These are phyloP conservation scores for Talaromyces sp. DNA, from an alignment of 2,329 filamentous ascomycete species.

Conservation along the genomic window DNA sequence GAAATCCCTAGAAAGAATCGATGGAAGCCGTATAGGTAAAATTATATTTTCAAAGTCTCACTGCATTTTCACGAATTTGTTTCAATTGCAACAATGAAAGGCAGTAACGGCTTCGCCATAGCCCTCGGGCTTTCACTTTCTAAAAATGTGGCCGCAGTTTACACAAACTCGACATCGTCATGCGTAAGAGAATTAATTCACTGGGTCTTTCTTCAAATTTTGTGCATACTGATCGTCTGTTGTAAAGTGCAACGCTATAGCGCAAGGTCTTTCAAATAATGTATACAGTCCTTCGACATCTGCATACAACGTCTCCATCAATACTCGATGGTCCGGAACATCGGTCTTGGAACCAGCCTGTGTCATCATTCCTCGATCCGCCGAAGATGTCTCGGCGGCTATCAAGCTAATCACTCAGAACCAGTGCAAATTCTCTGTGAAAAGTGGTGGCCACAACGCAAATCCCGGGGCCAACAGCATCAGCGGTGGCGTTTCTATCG, in stretches of 20 bases:
- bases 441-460: slow-evolving; percentile 41
- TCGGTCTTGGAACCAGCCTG: slow-evolving; percentile 5
- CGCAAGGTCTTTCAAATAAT: neutral
- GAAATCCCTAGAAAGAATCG: neutral
- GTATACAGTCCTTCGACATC: neutral
- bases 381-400: slow-evolving; percentile 7
- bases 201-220: neutral
- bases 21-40: neutral
- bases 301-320: neutral
- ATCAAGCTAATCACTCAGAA: neutral
- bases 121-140: neutral
- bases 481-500: slow-evolving; percentile 40
- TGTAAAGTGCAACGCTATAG: neutral
- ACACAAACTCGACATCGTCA: neutral
- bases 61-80: neutral
- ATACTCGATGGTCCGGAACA: neutral
- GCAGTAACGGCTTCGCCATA: neutral
- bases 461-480: slow-evolving; percentile 39
- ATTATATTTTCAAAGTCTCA: neutral
- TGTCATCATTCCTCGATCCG: slow-evolving; percentile 4
- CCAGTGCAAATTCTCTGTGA: slow-evolving; percentile 27
- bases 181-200: neutral
- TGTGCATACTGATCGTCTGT: neutral
- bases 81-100: neutral
- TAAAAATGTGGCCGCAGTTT: neutral